Evolutionary conservation across 2,329 filamentous ascomycete genomes (phyloP).

Genomic region (Paramyrothecium roridum): DNA sequence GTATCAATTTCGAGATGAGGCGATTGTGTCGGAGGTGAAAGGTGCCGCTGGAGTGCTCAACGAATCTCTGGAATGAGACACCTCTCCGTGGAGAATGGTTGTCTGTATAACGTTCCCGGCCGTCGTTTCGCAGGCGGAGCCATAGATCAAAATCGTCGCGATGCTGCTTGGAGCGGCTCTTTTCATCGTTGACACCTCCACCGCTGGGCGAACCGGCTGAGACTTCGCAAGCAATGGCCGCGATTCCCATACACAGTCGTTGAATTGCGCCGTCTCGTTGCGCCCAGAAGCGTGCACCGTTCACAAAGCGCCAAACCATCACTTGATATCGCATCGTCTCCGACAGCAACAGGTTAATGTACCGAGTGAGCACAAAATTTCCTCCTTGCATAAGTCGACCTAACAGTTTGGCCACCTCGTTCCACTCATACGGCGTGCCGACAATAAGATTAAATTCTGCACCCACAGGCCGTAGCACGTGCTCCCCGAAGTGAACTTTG

Average conservation of each 20-base stretch:
- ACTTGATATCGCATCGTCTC: conserved; percentile 13
- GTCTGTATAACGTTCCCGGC: too few relatives aligned
- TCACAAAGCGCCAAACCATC: conserved; percentile 8
- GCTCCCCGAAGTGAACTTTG: conserved; percentile 11
- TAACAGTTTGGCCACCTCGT: conserved; percentile 5
- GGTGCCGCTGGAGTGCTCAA: too few relatives aligned
- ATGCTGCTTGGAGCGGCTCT: too few relatives aligned
- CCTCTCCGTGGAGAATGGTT: too few relatives aligned
- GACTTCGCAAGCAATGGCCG: not conserved
- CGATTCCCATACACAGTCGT: not conserved
- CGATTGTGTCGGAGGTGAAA: too few relatives aligned
- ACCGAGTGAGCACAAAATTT: conserved; percentile 8
- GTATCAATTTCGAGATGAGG: too few relatives aligned
- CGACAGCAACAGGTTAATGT: conserved; percentile 12
- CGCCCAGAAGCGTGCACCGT: not conserved
- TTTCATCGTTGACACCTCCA: too few relatives aligned
- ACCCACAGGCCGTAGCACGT: not conserved
- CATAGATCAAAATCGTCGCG: too few relatives aligned
- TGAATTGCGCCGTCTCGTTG: not conserved
- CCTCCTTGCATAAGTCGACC: not conserved
- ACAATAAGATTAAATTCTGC: not conserved
- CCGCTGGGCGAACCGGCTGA: not conserved
- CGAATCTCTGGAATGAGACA: too few relatives aligned
- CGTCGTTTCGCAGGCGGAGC: too few relatives aligned
- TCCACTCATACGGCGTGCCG: not conserved